A percentile compares a stretch with the other conserved stretches of the same genome.
Conservation (phyloP, 1,284 basidiomycete genomes). For the Gomphus sp. region DNA sequence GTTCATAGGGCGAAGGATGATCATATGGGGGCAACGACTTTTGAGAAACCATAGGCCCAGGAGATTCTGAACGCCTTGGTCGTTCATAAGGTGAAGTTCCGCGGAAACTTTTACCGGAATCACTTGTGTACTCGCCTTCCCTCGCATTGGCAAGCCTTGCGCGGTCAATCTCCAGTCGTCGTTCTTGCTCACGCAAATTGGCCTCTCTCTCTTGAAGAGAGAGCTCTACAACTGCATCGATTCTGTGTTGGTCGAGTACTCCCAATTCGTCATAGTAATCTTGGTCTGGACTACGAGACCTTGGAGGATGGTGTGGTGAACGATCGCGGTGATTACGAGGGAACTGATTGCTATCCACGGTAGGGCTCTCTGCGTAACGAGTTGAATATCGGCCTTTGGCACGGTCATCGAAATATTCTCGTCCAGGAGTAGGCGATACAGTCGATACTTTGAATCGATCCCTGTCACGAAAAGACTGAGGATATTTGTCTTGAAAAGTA, state of each 20-base stretch:
- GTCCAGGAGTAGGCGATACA: background rate
- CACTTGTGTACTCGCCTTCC: conserved; percentile 2
- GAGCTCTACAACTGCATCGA: conserved; percentile 42
- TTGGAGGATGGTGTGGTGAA: background rate
- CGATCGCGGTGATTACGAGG: conserved; percentile 8
- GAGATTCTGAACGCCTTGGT: conserved; percentile 4
- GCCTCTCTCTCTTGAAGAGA: conserved; percentile 45
- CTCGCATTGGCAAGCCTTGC: conserved; percentile 21
- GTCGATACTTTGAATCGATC: background rate
- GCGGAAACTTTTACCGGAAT: background rate
- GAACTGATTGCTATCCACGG: background rate
- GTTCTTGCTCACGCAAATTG: conserved; percentile 46
- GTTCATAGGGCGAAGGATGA: conserved; percentile 32
- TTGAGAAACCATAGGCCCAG: conserved; percentile 9
- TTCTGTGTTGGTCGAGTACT: conserved; percentile 26
- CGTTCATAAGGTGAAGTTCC: background rate
- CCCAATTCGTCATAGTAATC: conserved; percentile 24
- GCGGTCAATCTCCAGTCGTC: conserved; percentile 47
- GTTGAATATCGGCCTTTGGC: background rate
- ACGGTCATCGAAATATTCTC: background rate
- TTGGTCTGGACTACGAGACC: background rate
- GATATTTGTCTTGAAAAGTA: conserved; percentile 5
- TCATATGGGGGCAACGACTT: conserved; percentile 19
- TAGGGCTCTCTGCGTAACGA: background rate
- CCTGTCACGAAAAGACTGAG: background rate